Evolutionary conservation across 2,329 filamentous ascomycete species (phyloP), one percentile per base, ranked within the genome.

Genomic region (Cyphellophora attinorum): DNA sequence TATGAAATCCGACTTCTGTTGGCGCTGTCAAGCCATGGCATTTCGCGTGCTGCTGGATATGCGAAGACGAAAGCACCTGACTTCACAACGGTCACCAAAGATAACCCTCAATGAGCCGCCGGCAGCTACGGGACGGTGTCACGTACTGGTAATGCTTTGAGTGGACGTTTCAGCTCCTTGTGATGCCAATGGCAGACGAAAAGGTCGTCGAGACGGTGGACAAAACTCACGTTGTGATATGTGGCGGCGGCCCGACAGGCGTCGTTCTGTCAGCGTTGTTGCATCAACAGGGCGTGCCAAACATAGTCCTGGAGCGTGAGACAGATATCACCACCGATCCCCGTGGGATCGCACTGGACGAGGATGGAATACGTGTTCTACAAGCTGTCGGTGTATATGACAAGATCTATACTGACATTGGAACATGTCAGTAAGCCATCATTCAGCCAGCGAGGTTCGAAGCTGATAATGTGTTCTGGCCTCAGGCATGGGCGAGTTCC

Each of bases 161-260:
- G n/a, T n/a, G n/a, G n/a, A n/a, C n/a, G n/a, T n/a, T n/a, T n/a
- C n/a, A n/a, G n/a, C n/a, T n/a, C n/a, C n/a, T n/a, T n/a, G n/a
- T n/a, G n/a, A n/a, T n/a, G n/a, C n/a, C n/a, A n/a, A n/a, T n/a
- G 68, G 40, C 53, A 59, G 2, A 62, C 58, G 17, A n/a, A n/a
- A n/a, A n/a, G n/a, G n/a, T n/a, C n/a, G n/a, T n/a, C n/a, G n/a
- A n/a, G n/a, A 32, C 19, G 30, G 11, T 27, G 11, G 39, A 45
- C 23, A 29, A 42, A 19, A 51, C 51, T 5, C 47, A 51, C 6
- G 46, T 55, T 8, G 35, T 56, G 21, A 55, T 56, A 16, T 52
- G 49, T 31, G 53, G 53, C 11, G 53, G 52, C 17, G 53, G 53
- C 6, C 53, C 52, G 13, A 53, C 53, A 3, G 52, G 53, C 5